Percentiles rank a stretch among this genome's conserved stretches.
Conservation (phyloP, 129 eudicot genomes). For the Ambrosia artemisiifolia region DNA sequence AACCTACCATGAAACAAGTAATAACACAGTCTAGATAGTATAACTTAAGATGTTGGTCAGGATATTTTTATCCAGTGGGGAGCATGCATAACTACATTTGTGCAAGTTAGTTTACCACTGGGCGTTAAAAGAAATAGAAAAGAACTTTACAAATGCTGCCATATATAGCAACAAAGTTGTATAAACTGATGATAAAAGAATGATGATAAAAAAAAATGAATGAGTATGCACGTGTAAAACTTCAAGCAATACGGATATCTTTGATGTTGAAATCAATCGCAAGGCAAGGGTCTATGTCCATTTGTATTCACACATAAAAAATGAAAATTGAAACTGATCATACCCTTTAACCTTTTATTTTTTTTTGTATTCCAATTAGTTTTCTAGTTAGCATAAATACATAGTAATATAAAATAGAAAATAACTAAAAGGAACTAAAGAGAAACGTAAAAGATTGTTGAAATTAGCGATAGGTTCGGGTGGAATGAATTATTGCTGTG, state of each 20-base stretch:
- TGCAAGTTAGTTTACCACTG: slow-evolving; percentile 11
- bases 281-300: slow-evolving; percentile 76
- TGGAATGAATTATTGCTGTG: slow-evolving; percentile 23
- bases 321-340: not conserved
- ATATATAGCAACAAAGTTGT: too few species aligned
- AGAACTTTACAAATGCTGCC: not conserved
- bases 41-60: slow-evolving; percentile 82
- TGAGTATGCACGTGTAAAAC: not conserved
- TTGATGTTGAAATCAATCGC: slow-evolving; percentile 68
- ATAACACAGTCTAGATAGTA: too few species aligned
- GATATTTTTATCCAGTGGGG: slow-evolving; percentile 89
- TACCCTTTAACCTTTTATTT: not conserved
- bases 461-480: slow-evolving; percentile 84
- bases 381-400: too few species aligned
- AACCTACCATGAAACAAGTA: slow-evolving; percentile 42
- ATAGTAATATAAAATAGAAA: too few species aligned
- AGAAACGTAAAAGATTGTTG: too few species aligned
- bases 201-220: too few species aligned
- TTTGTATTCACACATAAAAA: slow-evolving; percentile 40
- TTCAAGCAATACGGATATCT: slow-evolving; percentile 56
- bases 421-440: too few species aligned
- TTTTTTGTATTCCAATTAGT: slow-evolving; percentile 52
- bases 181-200: too few species aligned
- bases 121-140: not conserved
- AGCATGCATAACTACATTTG: slow-evolving; percentile 70